These are phyloP conservation scores for Fusarium avenaceum DNA, from an alignment of 2,329 filamentous ascomycete species.

Conservation along the genomic window DNA sequence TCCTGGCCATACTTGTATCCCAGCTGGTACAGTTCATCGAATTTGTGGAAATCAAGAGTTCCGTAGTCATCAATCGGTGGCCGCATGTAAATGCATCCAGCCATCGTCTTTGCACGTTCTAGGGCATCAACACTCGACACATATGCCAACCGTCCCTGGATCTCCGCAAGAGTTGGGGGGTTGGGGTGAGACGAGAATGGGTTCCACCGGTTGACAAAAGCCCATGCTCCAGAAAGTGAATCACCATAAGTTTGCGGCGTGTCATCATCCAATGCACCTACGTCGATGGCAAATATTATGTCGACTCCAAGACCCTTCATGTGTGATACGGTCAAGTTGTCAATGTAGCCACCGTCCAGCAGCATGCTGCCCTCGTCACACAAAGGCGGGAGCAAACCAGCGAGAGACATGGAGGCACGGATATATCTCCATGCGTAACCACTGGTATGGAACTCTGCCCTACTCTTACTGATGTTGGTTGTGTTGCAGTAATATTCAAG, in stretches of 20 bases:
- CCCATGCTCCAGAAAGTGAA: slow-evolving; percentile 94
- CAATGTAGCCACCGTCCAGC: slow-evolving; percentile 94
- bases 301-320: slow-evolving; percentile 96
- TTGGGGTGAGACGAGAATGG: slow-evolving; percentile 91
- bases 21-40: slow-evolving; percentile 94
- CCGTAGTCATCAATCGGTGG: slow-evolving; percentile 94
- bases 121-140: slow-evolving; percentile 95
- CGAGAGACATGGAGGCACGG: slow-evolving; percentile 95
- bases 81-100: slow-evolving; percentile 95
- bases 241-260: slow-evolving; percentile 94
- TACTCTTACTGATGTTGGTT: slow-evolving; percentile 96
- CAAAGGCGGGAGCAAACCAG: slow-evolving; percentile 89
- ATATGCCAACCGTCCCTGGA: slow-evolving; percentile 94
- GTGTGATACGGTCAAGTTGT: slow-evolving; percentile 95
- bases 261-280: slow-evolving; percentile 91
- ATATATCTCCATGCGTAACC: slow-evolving; percentile 99
- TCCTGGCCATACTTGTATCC: slow-evolving; percentile 89
- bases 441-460: slow-evolving; percentile 92
- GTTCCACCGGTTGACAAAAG: slow-evolving; percentile 95
- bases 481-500: slow-evolving; percentile 99
- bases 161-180: slow-evolving; percentile 93
- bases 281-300: slow-evolving; percentile 95
- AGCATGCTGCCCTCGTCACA: slow-evolving; percentile 98
- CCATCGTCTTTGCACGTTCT: slow-evolving; percentile 90
- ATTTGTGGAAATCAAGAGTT: slow-evolving; percentile 95